Base-by-base conservation (phyloP, 2,329 filamentous ascomycete species). In the Diaporthe ilicicola region DNA sequence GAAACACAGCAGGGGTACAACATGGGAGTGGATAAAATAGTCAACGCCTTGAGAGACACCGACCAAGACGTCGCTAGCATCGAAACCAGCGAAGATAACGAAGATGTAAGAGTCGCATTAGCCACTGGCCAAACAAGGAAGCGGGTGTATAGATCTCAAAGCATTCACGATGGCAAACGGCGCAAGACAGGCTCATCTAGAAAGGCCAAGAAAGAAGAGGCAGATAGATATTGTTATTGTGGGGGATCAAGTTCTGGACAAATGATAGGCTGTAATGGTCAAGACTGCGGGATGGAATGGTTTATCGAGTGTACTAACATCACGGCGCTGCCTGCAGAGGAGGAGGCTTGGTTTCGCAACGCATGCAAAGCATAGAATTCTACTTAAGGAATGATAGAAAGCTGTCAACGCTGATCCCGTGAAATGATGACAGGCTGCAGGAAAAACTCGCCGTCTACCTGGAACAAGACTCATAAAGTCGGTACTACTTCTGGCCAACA, bases 391-490 rank as follows among this genome's bases (percentile, higher is more conserved):
- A 17, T 17, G 19, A 22, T 48, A 19, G 19, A 12, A 10, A 24
- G 8, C 27, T 19, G 19, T 8, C 55, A 29, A 44, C 7, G 17
- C 13, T 2, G 44, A 15, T 7, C 7, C 4, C 13, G 24, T 54
- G 9, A 22, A 6, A 12, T 13, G 3, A 48, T 48, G n/a, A 17
- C 17, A 54, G 19, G 7, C 51, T 13, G 13, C n/a, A 48, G 8
- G n/a, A 24, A 48, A 13, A 12, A 24, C 46, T 39, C 10, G 9
- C 37, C 37, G 13, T 39, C 37, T 39, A 39, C 80, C 80, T 8
- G 13, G 37, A 39, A 3, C 5, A 3, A 39, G 37, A 8, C 37
- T 39, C 6, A 39, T 15, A 39, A 39, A 10, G 37, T 39, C 37
- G 37, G 37, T 15, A 39, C n/a, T n/a, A 34, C 9, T 34, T 5